phyloP scores from a whole-genome alignment of 2,329 filamentous ascomycete species.

The Lecanicillium sp. region DNA sequence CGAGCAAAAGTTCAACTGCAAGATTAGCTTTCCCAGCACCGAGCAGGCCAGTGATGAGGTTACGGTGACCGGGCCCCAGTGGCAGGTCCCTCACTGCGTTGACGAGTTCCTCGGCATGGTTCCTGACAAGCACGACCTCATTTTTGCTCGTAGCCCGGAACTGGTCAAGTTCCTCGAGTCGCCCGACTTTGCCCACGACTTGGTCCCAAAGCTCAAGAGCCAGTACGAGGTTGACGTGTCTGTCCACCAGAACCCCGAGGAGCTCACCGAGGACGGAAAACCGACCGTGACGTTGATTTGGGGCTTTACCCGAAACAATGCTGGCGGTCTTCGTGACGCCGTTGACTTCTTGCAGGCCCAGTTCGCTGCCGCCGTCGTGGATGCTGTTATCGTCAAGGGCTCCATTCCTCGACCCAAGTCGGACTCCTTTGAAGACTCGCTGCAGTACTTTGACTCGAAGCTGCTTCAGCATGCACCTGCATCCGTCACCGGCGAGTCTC shows the following conservation, averaged over 20 bases:
- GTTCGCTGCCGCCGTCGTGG: slow-evolving; percentile 82
- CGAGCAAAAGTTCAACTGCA: slow-evolving; percentile 99
- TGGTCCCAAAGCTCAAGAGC: slow-evolving; percentile 75
- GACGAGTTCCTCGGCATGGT: slow-evolving; percentile 98
- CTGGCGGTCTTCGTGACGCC: slow-evolving; percentile 87
- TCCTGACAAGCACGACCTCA: slow-evolving; percentile 87
- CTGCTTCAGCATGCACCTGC: slow-evolving; percentile 86
- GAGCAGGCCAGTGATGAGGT: slow-evolving; percentile 96
- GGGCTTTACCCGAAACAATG: slow-evolving; percentile 93
- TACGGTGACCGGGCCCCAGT: slow-evolving; percentile 91
- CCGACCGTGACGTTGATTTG: slow-evolving; percentile 60
- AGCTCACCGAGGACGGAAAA: slow-evolving; percentile 48
- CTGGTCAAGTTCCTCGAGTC: slow-evolving; percentile 78
- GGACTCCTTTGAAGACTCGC: slow-evolving; percentile 94
- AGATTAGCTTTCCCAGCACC: slow-evolving; percentile 95
- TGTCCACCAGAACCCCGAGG: slow-evolving; percentile 57
- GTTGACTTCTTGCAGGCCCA: slow-evolving; percentile 88
- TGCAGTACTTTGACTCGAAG: slow-evolving; percentile 96
- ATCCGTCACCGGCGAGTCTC: slow-evolving; percentile 75
- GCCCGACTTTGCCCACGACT: slow-evolving; percentile 69
- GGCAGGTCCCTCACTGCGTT: slow-evolving; percentile 94
- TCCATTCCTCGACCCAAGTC: slow-evolving; percentile 98
- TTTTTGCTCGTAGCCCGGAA: slow-evolving; percentile 68
- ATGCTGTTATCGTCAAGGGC: slow-evolving; percentile 79
- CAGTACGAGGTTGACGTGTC: slow-evolving; percentile 89